Evolutionary conservation across 1,284 basidiomycete species (phyloP), one percentile per base, ranked within the genome.

Genomic region (Thecaphora frezii): DNA sequence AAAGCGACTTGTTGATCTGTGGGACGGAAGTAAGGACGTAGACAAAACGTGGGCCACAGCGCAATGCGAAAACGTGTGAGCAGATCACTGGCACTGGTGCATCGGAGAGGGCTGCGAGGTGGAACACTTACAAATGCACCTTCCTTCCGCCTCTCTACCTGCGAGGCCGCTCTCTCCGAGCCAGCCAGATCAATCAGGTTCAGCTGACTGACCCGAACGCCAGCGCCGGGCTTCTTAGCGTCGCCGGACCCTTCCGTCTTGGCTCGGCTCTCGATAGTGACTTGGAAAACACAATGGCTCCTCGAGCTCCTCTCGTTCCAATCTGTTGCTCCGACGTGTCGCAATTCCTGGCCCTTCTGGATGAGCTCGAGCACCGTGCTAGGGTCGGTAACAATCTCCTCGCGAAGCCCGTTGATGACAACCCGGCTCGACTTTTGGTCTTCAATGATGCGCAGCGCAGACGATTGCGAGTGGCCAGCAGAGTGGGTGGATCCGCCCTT

Each of bases 221-320:
- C 67, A 12, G 60, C 64, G 10, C 58, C 58, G 18, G 19, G 19
- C 38, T 28, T 21, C 16, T 49, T 28, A 3, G 9, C 22, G n/a
- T 30, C 37, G 45, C 8, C 30, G 21, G 36, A 21, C 13, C 37
- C 44, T 36, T 44, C 43, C 9, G 36, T n/a, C 3, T 54, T 46
- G 2, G 47, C 43, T 1, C 69, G 56, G 40, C 67, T 68, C 51
- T 71, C 67, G 58, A 79, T 80, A 19, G 83, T 83, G 38, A 85
- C 81, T 1, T 82, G 82, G 55, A 85, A 84, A 1, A 85, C 83
- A 66, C 89, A 91, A 80, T 97, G 94, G 81, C 89, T 91, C n/a
- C 94, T 84, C 68, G 90, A 93, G 81, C 89, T 92, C 45, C 93
- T 82, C 73, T 93, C 90, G 77, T 98, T 98, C 91, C 93, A 98